These are phyloP conservation scores for Rhodomyrtus tomentosa DNA, from an alignment of 345 rosid genomes.

Conservation along the genomic window DNA sequence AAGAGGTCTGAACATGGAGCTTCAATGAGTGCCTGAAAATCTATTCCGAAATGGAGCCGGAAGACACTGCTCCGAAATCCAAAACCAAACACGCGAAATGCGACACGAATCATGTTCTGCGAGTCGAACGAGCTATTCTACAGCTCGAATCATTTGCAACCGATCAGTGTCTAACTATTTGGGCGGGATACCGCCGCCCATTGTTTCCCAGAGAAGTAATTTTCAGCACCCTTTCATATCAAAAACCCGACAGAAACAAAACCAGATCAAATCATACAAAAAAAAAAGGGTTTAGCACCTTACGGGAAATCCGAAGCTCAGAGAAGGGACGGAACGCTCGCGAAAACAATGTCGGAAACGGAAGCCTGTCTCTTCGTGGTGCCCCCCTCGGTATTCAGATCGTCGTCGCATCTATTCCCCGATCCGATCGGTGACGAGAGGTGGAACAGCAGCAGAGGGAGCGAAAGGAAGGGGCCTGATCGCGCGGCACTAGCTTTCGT, in stretches of 20 bases:
- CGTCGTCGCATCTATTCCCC: neutral
- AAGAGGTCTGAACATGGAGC: neutral
- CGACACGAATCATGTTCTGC: neutral
- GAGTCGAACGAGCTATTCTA: neutral
- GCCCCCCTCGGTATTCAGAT: neutral
- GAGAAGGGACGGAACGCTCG: neutral
- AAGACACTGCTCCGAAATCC: neutral
- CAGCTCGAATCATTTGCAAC: neutral
- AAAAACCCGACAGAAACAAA: neutral
- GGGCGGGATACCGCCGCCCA: neutral
- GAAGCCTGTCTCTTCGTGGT: neutral
- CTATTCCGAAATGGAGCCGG: neutral
- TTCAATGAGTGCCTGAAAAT: neutral
- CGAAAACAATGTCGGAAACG: neutral
- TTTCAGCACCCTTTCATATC: neutral
- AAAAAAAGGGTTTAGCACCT: neutral
- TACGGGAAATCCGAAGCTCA: neutral
- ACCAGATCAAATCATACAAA: neutral
- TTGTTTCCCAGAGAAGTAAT: neutral
- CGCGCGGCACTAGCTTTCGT: neutral
- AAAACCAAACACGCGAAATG: neutral
- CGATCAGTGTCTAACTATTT: neutral
- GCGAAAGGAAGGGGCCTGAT: neutral
- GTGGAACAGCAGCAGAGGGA: neutral
- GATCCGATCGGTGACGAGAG: neutral